phyloP scores from a whole-genome alignment of 2,329 filamentous ascomycete species.

The Diaporthe ilicicola region DNA sequence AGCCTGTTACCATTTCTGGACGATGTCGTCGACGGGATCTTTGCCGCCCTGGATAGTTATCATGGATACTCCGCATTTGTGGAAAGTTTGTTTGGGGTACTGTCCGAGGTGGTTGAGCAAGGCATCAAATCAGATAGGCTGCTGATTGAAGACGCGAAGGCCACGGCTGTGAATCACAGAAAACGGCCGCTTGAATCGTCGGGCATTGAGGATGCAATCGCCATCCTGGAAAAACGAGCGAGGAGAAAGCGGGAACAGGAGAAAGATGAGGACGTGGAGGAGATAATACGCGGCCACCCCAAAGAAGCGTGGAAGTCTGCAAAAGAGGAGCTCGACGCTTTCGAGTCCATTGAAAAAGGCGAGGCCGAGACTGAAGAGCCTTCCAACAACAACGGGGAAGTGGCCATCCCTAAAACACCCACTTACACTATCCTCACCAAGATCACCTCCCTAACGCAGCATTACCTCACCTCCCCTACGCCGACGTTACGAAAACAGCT shows the following conservation, averaged over 20 bases:
- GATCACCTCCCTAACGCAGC: constrained; percentile 84
- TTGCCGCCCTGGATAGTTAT: constrained; percentile 91
- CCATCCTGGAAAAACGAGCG: constrained; percentile 71
- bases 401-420: constrained; percentile 70
- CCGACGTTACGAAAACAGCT: constrained; percentile 81
- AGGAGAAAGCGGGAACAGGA: constrained; percentile 50
- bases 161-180: constrained; percentile 50
- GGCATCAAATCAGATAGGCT: constrained; percentile 69
- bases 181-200: constrained; percentile 45
- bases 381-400: constrained; percentile 41
- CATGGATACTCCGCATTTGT: constrained; percentile 91
- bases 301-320: constrained; percentile 46
- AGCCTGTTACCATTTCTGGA: constrained; percentile 87
- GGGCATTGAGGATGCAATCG: constrained; percentile 56
- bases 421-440: constrained; percentile 83
- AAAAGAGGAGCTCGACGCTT: constrained; percentile 42
- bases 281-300: constrained; percentile 45
- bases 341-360: constrained; percentile 37
- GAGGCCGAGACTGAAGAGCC: constrained; percentile 47
- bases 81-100: constrained; percentile 82
- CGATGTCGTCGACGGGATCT: constrained; percentile 89
- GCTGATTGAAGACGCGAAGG: constrained; percentile 52
- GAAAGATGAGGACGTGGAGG: constrained; percentile 43
- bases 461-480: constrained; percentile 88
- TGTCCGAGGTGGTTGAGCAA: constrained; percentile 85